Percentiles rank a stretch among this genome's conserved stretches.
Evolutionary conservation across 2,329 filamentous ascomycete species (phyloP).

Genomic region (Cladosporium phlei): DNA sequence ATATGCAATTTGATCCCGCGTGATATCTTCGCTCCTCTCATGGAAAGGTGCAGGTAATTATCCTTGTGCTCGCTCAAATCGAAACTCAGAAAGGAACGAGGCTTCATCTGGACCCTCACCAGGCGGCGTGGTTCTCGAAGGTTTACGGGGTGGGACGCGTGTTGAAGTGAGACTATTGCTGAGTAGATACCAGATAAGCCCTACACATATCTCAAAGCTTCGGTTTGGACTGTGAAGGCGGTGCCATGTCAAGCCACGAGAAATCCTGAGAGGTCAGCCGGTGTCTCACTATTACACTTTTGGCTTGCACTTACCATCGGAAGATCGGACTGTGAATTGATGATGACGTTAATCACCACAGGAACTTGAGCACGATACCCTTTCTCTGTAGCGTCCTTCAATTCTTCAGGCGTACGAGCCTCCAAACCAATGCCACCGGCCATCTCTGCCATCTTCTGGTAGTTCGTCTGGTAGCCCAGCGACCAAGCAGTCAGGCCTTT

Average conservation of each 20-base stretch:
- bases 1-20: no score
- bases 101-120: no score
- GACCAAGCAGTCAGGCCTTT: conserved; percentile 46
- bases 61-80: no score
- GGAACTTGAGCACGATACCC: conserved; percentile 47
- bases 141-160: no score
- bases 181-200: no score
- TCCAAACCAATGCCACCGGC: conserved; percentile 51
- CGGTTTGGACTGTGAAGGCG: conserved; percentile 21
- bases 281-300: background rate
- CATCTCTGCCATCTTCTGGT: conserved; percentile 52
- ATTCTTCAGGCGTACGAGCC: conserved; percentile 48
- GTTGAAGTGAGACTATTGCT: no score
- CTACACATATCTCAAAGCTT: conserved; percentile 17
- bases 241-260: conserved; percentile 29
- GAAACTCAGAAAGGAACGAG: no score
- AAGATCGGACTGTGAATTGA: conserved; percentile 38
- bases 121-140: no score
- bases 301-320: conserved; percentile 21
- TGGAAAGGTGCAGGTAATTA: no score
- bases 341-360: conserved; percentile 52
- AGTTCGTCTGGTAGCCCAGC: conserved; percentile 50
- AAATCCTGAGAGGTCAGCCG: conserved; percentile 25
- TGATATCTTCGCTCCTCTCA: no score
- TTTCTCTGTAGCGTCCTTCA: conserved; percentile 46